phyloP scores from a whole-genome alignment of 176 grass and related monocot genomes.

The Musa acuminata region DNA sequence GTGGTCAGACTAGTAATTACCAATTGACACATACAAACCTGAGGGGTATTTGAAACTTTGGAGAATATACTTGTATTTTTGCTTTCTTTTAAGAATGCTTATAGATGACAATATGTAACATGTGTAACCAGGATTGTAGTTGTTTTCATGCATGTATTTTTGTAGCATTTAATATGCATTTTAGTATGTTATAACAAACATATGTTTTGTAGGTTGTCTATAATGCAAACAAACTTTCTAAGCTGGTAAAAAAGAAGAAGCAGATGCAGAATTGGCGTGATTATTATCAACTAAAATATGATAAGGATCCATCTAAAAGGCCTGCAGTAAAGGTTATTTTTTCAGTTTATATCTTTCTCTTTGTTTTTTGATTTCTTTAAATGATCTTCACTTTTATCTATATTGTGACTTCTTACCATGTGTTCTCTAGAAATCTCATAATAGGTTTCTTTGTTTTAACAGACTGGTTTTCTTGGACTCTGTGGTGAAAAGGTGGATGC shows the following conservation, averaged over 20 bases:
- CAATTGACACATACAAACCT: too few relatives aligned
- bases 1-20: too few relatives aligned
- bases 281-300: conserved; percentile 6
- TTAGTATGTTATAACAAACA: too few relatives aligned
- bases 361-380: neutral
- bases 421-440: neutral
- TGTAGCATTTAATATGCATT: too few relatives aligned
- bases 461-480: conserved; percentile 17
- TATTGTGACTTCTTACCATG: neutral
- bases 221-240: conserved; percentile 16
- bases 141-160: too few relatives aligned
- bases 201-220: conserved; percentile 7
- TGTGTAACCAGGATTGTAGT: too few relatives aligned
- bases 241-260: conserved; percentile 10
- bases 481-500: conserved; percentile 11
- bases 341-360: neutral
- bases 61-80: neutral
- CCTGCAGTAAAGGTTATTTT: conserved; percentile 5
- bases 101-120: too few relatives aligned
- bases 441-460: neutral
- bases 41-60: too few relatives aligned
- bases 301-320: conserved; percentile 4
- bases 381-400: neutral
- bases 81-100: neutral
- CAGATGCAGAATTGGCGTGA: conserved; percentile 11